Conservation (phyloP, 805 yeast genomes). For the Candida endomychidarum region DNA sequence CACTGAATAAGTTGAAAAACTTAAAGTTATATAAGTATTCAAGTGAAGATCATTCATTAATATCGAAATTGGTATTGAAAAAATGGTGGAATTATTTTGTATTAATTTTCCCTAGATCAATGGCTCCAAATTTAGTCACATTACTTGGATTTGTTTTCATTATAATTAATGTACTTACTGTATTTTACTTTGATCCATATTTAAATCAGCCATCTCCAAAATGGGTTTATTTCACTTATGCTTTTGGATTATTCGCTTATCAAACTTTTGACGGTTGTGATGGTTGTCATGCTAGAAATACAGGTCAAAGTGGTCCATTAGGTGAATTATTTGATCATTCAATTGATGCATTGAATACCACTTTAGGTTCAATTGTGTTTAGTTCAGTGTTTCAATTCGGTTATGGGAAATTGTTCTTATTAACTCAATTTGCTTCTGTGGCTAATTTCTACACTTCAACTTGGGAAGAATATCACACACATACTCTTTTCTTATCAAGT, state of each 20-base stretch:
- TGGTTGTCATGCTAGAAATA: conserved; percentile 92
- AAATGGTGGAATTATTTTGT: conserved; percentile 81
- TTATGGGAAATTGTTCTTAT: conserved; percentile 55
- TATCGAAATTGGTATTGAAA: conserved; percentile 72
- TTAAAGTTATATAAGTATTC: conserved; percentile 63
- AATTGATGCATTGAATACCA: conserved; percentile 69
- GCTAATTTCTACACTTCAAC: conserved; percentile 86
- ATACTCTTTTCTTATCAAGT: conserved; percentile 69
- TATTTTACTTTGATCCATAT: conserved; percentile 71
- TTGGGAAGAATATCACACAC: conserved; percentile 96
- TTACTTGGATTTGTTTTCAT: conserved; percentile 75
- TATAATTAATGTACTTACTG: conserved; percentile 58
- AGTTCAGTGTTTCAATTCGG: conserved; percentile 79
- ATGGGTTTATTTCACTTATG: conserved; percentile 78
- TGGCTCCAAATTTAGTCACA: conserved; percentile 94
- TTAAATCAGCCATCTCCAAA: conserved; percentile 60
- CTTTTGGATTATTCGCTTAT: conserved; percentile 80
- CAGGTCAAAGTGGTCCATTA: conserved; percentile 92
- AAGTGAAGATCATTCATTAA: conserved; percentile 77
- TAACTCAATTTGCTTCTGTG: conserved; percentile 71
- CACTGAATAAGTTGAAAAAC: conserved; percentile 49
- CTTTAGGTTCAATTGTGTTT: conserved; percentile 72
- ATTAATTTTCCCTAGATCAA: conserved; percentile 70
- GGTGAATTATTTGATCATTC: conserved; percentile 96
- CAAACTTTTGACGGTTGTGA: conserved; percentile 97